Base-by-base conservation (phyloP, 108 stramenopile species). In the Stephanodiscus triporus region DNA sequence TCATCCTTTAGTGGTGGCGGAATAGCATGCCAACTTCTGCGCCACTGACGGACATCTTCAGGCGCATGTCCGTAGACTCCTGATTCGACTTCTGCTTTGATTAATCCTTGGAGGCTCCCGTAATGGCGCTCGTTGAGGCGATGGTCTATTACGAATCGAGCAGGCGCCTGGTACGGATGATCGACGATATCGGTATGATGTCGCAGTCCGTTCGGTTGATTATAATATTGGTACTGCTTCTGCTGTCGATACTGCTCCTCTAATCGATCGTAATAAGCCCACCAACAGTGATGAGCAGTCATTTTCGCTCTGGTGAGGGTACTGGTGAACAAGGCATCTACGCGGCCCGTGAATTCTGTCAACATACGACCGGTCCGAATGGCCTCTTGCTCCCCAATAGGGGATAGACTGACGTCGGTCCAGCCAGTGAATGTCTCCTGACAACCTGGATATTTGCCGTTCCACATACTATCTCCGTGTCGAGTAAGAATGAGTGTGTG, bases 341-440 rank as follows among this genome's bases (percentile, higher is more conserved):
- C 59, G 27, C 71, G 42, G 56, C 63, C 58, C 8, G 73, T 84
- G 26, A 40, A 55, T 51, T 66, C 43, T 2, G 77, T 45, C 22
- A 84, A 54, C 40, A 82, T 49, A 45, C 61, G 45, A 8, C 84
- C 89, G 11, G 84, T 82, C 0, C 45, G 54, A 30, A 76, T 65
- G 20, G 86, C 85, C 68, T 90, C 89, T 14, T 36, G 19, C 17
- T 82, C 77, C 10, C 89, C 89, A 27, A 72, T 83, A 24, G 76
- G 73, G 6, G 81, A 80, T 48, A 90, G 69, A 2, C 77, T 81
- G 1, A 90, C 78, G 56, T 90, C 87, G 4, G 75, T 85, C 89
- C 89, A 90, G 0, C 89, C 89, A 9, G 89, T 90, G 61, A 90
- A 90, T 34, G 82, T 88, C 73, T 88, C 87, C n/a, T 61, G 76